Evolutionary conservation across 495 filamentous ascomycete genomes (phyloP).

Genomic region (Aspergillus bertholletiae): DNA sequence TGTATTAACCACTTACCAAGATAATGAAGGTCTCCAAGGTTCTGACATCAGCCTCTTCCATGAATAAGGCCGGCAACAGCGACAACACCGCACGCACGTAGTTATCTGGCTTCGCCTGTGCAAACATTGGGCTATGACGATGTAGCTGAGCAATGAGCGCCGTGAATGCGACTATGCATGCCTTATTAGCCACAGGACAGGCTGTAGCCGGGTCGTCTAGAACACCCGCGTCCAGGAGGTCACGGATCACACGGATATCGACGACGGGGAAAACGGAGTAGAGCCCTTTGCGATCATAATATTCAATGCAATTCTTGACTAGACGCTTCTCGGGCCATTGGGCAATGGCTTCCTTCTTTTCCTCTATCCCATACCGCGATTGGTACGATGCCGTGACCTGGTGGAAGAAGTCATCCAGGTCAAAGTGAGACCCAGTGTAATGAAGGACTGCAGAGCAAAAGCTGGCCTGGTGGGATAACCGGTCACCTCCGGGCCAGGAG

Average conservation of each 20-base stretch:
- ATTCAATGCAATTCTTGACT: slow-evolving; percentile 18
- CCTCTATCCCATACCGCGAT: background rate
- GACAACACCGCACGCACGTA: slow-evolving; percentile 21
- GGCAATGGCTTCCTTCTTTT: background rate
- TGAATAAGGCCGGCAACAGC: slow-evolving; percentile 18
- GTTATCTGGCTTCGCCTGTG: slow-evolving; percentile 17
- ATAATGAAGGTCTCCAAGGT: slow-evolving; percentile 23
- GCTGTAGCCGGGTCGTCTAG: slow-evolving; percentile 8
- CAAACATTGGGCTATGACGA: slow-evolving; percentile 20
- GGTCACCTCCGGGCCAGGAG: background rate
- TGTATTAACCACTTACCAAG: slow-evolving; percentile 14
- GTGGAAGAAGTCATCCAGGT: background rate
- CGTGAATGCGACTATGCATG: slow-evolving; percentile 24
- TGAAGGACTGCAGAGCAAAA: background rate
- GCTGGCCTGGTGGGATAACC: background rate
- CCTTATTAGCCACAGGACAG: slow-evolving; percentile 13
- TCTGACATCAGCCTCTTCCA: slow-evolving; percentile 19
- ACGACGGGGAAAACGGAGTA: slow-evolving; percentile 28
- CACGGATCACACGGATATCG: slow-evolving; percentile 12
- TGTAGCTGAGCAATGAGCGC: slow-evolving; percentile 24
- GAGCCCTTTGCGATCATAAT: slow-evolving; percentile 18
- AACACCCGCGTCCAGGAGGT: slow-evolving; percentile 16
- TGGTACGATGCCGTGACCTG: slow-evolving; percentile 8
- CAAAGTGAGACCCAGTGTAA: background rate
- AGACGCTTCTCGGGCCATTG: slow-evolving; percentile 19